Conservation (phyloP, 1,139 yeast species). For the Pneumocystis canis region DNA sequence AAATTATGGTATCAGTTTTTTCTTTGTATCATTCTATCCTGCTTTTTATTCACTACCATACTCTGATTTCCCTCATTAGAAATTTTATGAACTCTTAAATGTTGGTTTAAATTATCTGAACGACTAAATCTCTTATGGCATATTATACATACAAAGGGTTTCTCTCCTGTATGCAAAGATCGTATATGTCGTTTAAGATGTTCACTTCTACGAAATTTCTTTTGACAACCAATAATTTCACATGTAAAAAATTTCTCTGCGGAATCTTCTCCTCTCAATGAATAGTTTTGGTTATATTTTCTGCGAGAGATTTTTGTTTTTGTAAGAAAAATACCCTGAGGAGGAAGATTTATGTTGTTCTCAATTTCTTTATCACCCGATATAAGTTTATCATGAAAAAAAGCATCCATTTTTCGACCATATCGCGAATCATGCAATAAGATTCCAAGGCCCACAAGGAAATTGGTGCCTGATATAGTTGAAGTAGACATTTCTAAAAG, state of each 20-base stretch:
- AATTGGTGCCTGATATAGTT: not conserved
- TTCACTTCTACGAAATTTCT: constrained; percentile 53
- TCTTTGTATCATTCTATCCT: not conserved
- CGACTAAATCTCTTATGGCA: constrained; percentile 64
- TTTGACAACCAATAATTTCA: constrained; percentile 7
- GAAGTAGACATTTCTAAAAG: not conserved
- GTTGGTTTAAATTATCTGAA: constrained; percentile 62
- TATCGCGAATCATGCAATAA: not conserved
- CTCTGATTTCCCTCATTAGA: not conserved
- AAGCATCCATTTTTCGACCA: not conserved
- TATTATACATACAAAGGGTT: constrained; percentile 56
- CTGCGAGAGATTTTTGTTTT: not conserved
- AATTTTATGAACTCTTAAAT: constrained; percentile 20
- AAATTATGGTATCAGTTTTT: not conserved
- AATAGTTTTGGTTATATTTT: not conserved
- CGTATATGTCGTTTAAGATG: constrained; percentile 66
- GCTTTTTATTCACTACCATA: not conserved
- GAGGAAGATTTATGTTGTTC: not conserved
- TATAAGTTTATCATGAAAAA: not conserved
- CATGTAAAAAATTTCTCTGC: not conserved
- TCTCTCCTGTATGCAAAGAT: constrained; percentile 52
- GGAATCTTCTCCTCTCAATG: not conserved
- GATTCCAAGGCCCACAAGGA: not conserved
- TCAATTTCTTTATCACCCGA: not conserved
- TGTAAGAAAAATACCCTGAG: not conserved